Evolutionary conservation across 257 asterid genomes (phyloP).

Genomic region (Lithospermum erythrorhizon): DNA sequence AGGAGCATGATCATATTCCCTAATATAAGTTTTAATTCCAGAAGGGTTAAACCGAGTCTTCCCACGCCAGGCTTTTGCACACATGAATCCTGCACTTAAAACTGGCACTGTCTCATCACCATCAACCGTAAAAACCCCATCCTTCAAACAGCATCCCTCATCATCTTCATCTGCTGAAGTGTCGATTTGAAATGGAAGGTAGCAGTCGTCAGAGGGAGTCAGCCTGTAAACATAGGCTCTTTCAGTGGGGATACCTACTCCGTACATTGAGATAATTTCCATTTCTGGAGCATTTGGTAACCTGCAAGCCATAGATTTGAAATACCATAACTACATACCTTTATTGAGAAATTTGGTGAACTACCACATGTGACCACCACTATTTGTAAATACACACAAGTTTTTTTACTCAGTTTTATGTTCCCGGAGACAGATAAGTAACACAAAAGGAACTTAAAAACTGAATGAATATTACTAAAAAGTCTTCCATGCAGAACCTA

Average conservation of each 20-base stretch:
- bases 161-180: constrained; percentile 43
- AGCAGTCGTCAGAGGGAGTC: constrained; percentile 52
- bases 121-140: constrained; percentile 48
- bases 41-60: constrained; percentile 74
- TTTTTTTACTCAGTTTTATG: too few species aligned
- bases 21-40: constrained; percentile 40
- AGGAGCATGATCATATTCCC: constrained; percentile 79
- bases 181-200: constrained; percentile 68
- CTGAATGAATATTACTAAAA: too few species aligned
- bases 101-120: constrained; percentile 82
- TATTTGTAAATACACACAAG: too few species aligned
- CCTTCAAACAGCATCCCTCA: constrained; percentile 40
- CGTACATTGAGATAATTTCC: constrained; percentile 69
- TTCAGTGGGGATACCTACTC: constrained; percentile 69
- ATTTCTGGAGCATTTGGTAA: constrained; percentile 82
- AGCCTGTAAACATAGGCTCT: constrained; percentile 59
- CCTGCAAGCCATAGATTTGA: constrained; percentile 22
- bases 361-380: too few species aligned
- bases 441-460: too few species aligned
- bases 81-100: constrained; percentile 73
- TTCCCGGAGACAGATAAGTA: too few species aligned
- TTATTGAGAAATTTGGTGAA: too few species aligned
- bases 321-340: not conserved
- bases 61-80: constrained; percentile 88
- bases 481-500: too few species aligned